Evolutionary conservation across 1,284 basidiomycete genomes (phyloP), one percentile per base, ranked within the genome.

Genomic region (Taiwanofungus camphoratus): DNA sequence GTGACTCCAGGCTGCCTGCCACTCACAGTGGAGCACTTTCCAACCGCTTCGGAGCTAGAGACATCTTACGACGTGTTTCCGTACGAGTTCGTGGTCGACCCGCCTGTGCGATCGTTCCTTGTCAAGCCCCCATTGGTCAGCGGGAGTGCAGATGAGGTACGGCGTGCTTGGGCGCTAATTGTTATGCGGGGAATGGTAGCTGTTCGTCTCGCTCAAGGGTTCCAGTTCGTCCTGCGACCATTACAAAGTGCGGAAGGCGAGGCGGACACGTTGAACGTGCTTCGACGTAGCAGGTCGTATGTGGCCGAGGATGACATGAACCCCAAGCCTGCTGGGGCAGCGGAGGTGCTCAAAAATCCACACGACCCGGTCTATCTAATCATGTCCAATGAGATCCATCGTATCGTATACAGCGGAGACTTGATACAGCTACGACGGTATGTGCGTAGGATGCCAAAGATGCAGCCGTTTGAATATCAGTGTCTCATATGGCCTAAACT

Each of bases 131-230:
- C 82, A 0, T 55, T 60, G 9, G 52, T 66, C 33, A 70, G 65
- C 23, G 71, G 76, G 2, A 69, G 57, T 50, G 52, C 70, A 8
- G 81, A 83, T 44, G 71, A 83, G n/a, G 58, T 74, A 29, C 74
- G 83, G 11, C 70, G 76, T 48, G 69, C 82, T 46, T 85, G 81
- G 75, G 90, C 92, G 0, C 68, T 93, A 32, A 83, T 82, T 0
- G 87, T 96, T 20, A 89, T 98, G 84, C 77, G 87, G 23, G 92
- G 92, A 39, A 95, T 98, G 89, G 87, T 90, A 1, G 92, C 89
- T 3, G 85, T 97, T 42, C 76, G 95, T 12, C 74, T 99, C 6
- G 81, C 87, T 5, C 93, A 98, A 62, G 94, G 95, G n/a, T 99
- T 97, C 64, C 95, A 99, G 61, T 92, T 98, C 57, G 84, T 97